Percentiles rank a stretch among this genome's conserved stretches.
These are phyloP conservation scores for Colletotrichum australisinense DNA, from an alignment of 2,329 filamentous ascomycete genomes.

Conservation along the genomic window DNA sequence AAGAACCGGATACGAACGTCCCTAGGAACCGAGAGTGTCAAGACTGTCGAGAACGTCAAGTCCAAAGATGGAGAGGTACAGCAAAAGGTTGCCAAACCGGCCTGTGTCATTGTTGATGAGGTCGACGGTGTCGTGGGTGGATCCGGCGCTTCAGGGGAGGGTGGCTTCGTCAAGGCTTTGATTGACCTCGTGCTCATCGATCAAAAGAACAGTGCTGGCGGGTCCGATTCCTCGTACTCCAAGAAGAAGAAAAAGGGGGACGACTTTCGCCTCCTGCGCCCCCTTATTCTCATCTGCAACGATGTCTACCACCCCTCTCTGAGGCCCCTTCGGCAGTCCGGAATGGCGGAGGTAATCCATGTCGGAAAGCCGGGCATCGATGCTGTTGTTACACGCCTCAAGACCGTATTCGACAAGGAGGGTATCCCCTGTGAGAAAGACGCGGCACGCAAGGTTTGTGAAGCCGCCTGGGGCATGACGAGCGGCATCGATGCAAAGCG, in stretches of 20 bases:
- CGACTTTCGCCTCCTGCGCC: conserved; percentile 86
- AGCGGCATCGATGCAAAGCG: conserved; percentile 76
- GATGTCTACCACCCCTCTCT: conserved; percentile 95
- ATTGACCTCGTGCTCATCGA: conserved; percentile 91
- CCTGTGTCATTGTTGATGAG: conserved; percentile 96
- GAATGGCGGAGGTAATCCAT: conserved; percentile 88
- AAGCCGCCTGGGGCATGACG: conserved; percentile 84
- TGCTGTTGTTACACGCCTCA: conserved; percentile 84
- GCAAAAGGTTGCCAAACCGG: conserved; percentile 81
- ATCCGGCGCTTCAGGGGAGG: conserved; percentile 81
- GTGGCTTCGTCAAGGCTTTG: conserved; percentile 93
- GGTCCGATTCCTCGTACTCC: conserved; percentile 42
- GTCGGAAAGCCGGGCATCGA: conserved; percentile 90
- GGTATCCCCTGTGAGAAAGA: conserved; percentile 90
- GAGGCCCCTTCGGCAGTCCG: conserved; percentile 85
- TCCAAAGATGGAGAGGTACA: conserved; percentile 59
- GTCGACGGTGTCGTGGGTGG: conserved; percentile 94
- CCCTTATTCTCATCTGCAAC: conserved; percentile 95
- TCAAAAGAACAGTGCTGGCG: conserved; percentile 74
- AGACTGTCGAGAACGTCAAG: conserved; percentile 74
- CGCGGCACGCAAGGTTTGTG: conserved; percentile 85
- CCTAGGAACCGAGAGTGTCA: conserved; percentile 94
- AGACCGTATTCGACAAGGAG: conserved; percentile 88
- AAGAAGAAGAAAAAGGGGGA: conserved; percentile 80
- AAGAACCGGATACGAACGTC: conserved; percentile 91